phyloP scores from a whole-genome alignment of 768 basidiomycete genomes.

The Mycena crocata region DNA sequence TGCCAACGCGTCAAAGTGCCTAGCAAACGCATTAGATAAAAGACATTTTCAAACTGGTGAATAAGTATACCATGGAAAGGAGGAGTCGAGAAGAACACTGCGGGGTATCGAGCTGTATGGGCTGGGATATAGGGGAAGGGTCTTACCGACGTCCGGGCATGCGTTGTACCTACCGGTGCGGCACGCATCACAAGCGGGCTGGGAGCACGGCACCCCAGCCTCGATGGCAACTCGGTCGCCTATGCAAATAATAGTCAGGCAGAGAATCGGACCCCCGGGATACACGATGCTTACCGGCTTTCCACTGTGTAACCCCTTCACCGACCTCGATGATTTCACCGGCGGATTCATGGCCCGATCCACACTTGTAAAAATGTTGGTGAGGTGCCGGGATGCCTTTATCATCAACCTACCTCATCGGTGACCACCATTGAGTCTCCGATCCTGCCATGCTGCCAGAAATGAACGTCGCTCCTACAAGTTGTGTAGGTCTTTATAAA shows the following conservation, averaged over 20 bases:
- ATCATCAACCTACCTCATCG: slow-evolving; percentile 59
- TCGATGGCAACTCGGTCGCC: slow-evolving; percentile 79
- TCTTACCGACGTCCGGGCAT: slow-evolving; percentile 54
- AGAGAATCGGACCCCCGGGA: background rate
- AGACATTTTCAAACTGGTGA: background rate
- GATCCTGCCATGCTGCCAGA: slow-evolving; percentile 77
- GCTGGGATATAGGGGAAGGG: background rate
- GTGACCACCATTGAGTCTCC: slow-evolving; percentile 79
- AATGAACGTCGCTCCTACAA: slow-evolving; percentile 76
- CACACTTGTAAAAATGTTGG: slow-evolving; percentile 55
- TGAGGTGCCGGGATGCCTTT: too few relatives aligned
- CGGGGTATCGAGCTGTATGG: background rate
- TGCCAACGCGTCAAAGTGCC: slow-evolving; percentile 76
- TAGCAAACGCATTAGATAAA: slow-evolving; percentile 36
- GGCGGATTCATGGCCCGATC: slow-evolving; percentile 78
- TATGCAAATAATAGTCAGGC: slow-evolving; percentile 32
- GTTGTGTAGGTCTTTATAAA: background rate
- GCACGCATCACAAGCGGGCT: slow-evolving; percentile 70
- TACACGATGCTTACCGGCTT: slow-evolving; percentile 53
- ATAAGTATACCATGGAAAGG: slow-evolving; percentile 66
- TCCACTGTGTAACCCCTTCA: slow-evolving; percentile 75
- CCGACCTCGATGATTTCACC: slow-evolving; percentile 75
- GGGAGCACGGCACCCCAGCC: slow-evolving; percentile 75
- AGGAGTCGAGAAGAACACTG: slow-evolving; percentile 77
- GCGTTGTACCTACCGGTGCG: slow-evolving; percentile 75